Evolutionary conservation across 306 rosid species (phyloP), one percentile per base, ranked within the genome.

Genomic region (Sicyos edulis): DNA sequence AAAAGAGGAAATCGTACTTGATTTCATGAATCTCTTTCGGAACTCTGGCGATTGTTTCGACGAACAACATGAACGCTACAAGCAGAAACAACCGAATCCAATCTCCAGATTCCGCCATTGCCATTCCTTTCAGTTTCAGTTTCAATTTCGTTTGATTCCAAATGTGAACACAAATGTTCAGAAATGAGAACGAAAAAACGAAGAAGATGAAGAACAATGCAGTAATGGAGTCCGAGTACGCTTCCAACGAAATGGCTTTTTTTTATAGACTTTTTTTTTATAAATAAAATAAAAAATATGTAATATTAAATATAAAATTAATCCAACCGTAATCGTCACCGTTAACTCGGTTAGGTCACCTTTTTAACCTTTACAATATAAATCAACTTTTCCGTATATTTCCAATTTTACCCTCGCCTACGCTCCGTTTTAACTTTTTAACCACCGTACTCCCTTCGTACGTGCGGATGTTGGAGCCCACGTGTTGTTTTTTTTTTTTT

Each of bases 51-150:
- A 78, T 74, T 72, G 88, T 74, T 54, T 83, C 88, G 66, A 79
- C 78, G 75, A 88, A 68, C 77, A 85, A 19, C 59, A 82, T 17
- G 22, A 84, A 65, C 40, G 86, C 74, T 73, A 88, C 70, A 9
- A 83, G 54, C 73, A 81, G 58, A 34, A 76, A 78, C 32, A 77
- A 78, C 26, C 66, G 20, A 71, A 84, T 47, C 80, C 78, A 80
- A 71, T 32, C 75, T 5, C 73, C 19, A 77, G 85, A 77, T 58
- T 74, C 78, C 72, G 79, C 92, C 96, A 92, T 92, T 88, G 81
- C 12, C 20, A 16, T 44, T 8, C 8, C 49, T 58, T 29, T 60
- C 50, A 56, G 3, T 26, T 26, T 26, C 29, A 10, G 0, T 60
- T 51, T 57, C 58, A 72, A 63, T 17, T 54, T 16, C 54, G 8